Evolutionary conservation across 1,139 yeast species (phyloP).

Genomic region (Magnusiomyces clavatus): DNA sequence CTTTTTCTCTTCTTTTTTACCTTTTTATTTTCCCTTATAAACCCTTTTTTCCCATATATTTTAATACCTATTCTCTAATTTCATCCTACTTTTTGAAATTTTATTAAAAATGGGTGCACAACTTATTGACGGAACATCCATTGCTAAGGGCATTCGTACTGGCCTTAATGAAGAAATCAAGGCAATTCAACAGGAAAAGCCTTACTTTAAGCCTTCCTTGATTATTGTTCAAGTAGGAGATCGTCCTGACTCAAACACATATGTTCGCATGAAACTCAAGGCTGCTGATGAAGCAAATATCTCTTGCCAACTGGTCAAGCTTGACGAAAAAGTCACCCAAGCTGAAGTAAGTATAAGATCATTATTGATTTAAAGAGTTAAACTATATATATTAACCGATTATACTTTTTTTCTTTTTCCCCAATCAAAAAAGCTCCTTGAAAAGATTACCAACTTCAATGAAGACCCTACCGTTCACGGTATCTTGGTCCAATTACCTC

Average conservation of each 20-base stretch:
- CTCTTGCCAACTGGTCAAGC: constrained; percentile 28
- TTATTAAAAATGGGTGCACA: constrained; percentile 22
- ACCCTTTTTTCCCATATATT: too few species aligned
- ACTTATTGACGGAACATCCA: constrained; percentile 62
- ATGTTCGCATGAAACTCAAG: constrained; percentile 88
- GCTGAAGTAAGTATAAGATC: constrained; percentile 6
- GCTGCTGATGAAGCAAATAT: constrained; percentile 53
- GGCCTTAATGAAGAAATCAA: constrained; percentile 37
- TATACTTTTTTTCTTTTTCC: constrained; percentile 31
- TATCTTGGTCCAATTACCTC: constrained; percentile 83
- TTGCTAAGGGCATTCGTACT: constrained; percentile 42
- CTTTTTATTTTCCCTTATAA: too few species aligned
- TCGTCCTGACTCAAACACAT: constrained; percentile 84
- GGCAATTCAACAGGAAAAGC: constrained; percentile 41
- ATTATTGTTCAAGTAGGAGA: constrained; percentile 85
- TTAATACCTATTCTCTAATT: too few species aligned
- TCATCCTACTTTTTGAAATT: neutral
- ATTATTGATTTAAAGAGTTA: too few species aligned
- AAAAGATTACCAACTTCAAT: constrained; percentile 55
- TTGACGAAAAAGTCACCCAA: constrained; percentile 29
- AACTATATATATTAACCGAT: too few species aligned
- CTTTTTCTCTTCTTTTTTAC: too few species aligned
- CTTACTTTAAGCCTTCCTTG: constrained; percentile 66
- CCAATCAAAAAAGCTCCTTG: constrained; percentile 39
- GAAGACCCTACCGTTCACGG: constrained; percentile 72